These are phyloP conservation scores for Thuidium tamariscinum DNA, from an alignment of 225 moss, liverwort and hornwort species.

Conservation along the genomic window DNA sequence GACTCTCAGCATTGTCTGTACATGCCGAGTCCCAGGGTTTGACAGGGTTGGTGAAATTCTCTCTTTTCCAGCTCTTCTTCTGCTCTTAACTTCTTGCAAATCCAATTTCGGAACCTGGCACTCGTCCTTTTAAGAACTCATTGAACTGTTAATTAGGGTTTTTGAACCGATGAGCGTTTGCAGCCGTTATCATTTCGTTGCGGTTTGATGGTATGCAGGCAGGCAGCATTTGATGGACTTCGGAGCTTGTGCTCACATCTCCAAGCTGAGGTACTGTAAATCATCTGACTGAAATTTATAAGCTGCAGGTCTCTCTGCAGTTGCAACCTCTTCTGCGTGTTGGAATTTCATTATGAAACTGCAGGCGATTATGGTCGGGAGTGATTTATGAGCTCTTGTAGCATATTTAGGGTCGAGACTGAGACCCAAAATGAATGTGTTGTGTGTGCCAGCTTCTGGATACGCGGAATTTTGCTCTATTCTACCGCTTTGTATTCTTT, in stretches of 20 bases:
- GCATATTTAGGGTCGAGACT: background rate
- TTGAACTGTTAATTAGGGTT: constrained; percentile 1
- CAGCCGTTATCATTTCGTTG: background rate
- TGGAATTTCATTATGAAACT: background rate
- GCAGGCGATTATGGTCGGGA: background rate
- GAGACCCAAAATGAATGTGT: background rate
- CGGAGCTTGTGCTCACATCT: constrained; percentile 63
- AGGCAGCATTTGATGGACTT: constrained; percentile 92
- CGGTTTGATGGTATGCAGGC: constrained; percentile 35
- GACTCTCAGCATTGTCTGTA: constrained; percentile 62
- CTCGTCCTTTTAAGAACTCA: background rate
- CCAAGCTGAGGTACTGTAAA: constrained; percentile 55
- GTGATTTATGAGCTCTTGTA: background rate
- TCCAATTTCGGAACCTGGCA: background rate
- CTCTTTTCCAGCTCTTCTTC: background rate
- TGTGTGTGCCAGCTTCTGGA: constrained; percentile 63
- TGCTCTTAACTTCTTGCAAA: background rate
- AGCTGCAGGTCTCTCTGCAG: background rate
- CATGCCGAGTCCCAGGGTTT: constrained; percentile 75
- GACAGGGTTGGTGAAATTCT: constrained; percentile 57
- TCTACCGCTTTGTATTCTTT: constrained; percentile 98
- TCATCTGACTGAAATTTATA: background rate
- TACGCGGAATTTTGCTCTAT: constrained; percentile 61
- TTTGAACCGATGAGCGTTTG: background rate
- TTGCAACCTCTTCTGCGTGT: background rate